Base-by-base conservation (phyloP, 495 filamentous ascomycete species). In the Aspergillus biplanus region DNA sequence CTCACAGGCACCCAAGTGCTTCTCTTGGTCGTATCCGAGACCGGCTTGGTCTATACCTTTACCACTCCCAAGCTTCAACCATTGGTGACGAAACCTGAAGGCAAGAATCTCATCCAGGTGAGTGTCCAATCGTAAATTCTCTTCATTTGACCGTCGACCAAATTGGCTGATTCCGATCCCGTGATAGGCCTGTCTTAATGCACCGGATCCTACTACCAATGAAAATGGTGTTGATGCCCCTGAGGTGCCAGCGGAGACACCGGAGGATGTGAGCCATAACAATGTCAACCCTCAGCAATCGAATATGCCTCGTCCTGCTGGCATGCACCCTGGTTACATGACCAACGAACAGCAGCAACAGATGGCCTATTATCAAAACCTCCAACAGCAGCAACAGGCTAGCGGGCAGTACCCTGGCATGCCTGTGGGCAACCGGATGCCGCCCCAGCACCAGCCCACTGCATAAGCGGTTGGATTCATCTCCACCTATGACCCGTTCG, bases 31-130 rank as follows among this genome's bases (percentile, higher is more conserved):
- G 95, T 99, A 56, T 98, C 96, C 39, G 95, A 99, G 80, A 99
- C 95, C 56, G 95, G 95, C 58, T 86, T 99, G 27, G 95, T 99
- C 69, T 99, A 99, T 77, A 99, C 96, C 63, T 99, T 99, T 77
- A 99, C 96, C 63, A 99, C 96, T 8, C 95, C 96, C 7, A 99
- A 99, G 82, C 89, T 99, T 42, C 96, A 99, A 81, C 96, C 96
- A 64, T 85, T 99, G 52, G 96, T 99, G 61, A 99, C 96, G 66
- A 99, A 99, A 84, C 89, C 96, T 9, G 96, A 99, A 75, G 96
- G 96, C 80, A 99, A 99, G 86, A 99, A 99, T 73, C 82, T 99
- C 46, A 99, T 99, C 62, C 96, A 99, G 89, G 96, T 98, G 86
- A 67, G 73, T 67, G 44, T 27, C 32, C 27, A 50, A n/a, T 33